Evolutionary conservation across 306 rosid species (phyloP).

Genomic region (Glycine tomentella): DNA sequence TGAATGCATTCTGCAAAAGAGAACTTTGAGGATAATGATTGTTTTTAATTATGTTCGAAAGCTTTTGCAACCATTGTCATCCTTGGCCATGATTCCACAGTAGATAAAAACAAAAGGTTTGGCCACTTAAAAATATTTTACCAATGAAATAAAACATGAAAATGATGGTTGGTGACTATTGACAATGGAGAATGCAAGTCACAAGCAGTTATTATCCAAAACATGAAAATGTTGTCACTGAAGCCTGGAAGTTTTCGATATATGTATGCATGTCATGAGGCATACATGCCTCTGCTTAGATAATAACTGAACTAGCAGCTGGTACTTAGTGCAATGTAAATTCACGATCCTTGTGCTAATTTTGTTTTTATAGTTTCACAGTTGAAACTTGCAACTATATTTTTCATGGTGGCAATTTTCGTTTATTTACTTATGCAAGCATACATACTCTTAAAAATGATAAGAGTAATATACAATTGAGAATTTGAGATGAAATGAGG

Average conservation of each 20-base stretch:
- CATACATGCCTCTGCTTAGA: constrained; percentile 3
- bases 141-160: constrained; percentile 5
- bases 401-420: constrained; percentile 8
- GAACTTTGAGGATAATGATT: not conserved
- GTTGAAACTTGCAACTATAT: not conserved
- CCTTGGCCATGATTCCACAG: constrained; percentile 29
- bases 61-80: constrained; percentile 23
- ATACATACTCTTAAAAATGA: not conserved
- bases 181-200: constrained; percentile 27
- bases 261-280: not conserved
- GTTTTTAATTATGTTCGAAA: constrained; percentile 27
- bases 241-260: constrained; percentile 21
- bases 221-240: not conserved
- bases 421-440: constrained; percentile 20
- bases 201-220: constrained; percentile 14
- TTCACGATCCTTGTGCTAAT: constrained; percentile 37
- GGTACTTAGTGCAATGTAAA: not conserved
- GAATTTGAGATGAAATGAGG: constrained; percentile 12
- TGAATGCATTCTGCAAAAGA: constrained; percentile 25
- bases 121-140: constrained; percentile 7
- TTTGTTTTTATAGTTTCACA: constrained; percentile 13
- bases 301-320: constrained; percentile 31
- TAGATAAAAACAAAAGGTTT: constrained; percentile 11
- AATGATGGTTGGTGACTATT: constrained; percentile 37
- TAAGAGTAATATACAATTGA: not conserved